Base-by-base conservation (phyloP, 176 grass and related monocot genomes). In the Phoenix roebelenii region DNA sequence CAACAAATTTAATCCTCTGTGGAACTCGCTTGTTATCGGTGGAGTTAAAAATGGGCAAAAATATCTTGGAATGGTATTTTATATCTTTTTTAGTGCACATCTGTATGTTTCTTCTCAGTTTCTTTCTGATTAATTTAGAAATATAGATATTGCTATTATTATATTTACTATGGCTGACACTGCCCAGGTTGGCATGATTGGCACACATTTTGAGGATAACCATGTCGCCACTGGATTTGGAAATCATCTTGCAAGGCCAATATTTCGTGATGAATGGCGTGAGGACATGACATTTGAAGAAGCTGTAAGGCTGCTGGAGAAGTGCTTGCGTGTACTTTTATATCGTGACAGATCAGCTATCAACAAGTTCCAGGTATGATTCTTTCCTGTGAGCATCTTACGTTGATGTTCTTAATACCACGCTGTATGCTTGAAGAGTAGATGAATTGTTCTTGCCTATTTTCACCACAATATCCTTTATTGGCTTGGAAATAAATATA, bases 201-300 rank as follows among this genome's bases (percentile, higher is more conserved):
- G 88, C 63, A 98, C 94, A 55, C 94, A 98, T 78, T 98, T 85
- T 55, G 94, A 98, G 76, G 94, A 98, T 61, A 77, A 93, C 57
- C 88, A 93, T 69, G 52, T 98, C 22, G 94, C 94, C n/a, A 98
- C 94, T 70, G 94, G 94, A 78, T 98, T 88, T 79, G 94, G 88
- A n/a, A 93, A 98, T 69, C 94, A 98, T 70, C 51, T 98, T 59
- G 94, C 94, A 15, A 82, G 89, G 67, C 94, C 94, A 1, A 89
- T 98, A 58, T 84, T 98, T 64, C 85, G 94, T 66, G 73, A 64
- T 81, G 94, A 98, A 76, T 98, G 94, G 94, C 85, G 28, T 2
- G 88, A 93, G 52, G 94, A 98, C 68, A 60, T 98, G 76, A 89
- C 72, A 67, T 98, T 98, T 79, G 94, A 98, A 68, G 94, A 98